These are phyloP conservation scores for Xylaria hypoxylon DNA, from an alignment of 2,329 filamentous ascomycete species.

Conservation along the genomic window DNA sequence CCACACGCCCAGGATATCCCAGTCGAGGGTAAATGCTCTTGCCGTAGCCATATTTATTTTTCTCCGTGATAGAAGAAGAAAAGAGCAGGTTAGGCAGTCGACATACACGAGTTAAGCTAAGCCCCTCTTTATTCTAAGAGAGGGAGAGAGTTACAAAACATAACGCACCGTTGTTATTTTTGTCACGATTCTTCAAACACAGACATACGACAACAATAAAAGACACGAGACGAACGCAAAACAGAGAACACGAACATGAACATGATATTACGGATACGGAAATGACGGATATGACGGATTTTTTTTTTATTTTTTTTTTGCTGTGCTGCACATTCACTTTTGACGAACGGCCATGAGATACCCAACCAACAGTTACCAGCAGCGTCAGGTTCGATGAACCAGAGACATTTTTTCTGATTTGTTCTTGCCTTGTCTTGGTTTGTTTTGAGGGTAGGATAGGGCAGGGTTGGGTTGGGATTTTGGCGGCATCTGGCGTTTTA, in stretches of 20 bases:
- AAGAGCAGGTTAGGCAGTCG: not conserved
- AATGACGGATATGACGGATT: slow-evolving; percentile 2
- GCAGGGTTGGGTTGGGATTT: not conserved
- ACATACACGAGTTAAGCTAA: not conserved
- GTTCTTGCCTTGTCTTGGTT: not conserved
- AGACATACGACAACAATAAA: not conserved
- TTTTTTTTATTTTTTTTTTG: too few species aligned
- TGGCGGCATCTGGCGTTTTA: slow-evolving; percentile 7
- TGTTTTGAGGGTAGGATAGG: not conserved
- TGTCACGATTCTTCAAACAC: not conserved
- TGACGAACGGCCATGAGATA: slow-evolving; percentile 30
- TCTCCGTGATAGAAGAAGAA: slow-evolving; percentile 9
- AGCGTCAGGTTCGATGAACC: slow-evolving; percentile 22
- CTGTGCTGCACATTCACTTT: slow-evolving; percentile 18
- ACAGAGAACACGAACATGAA: not conserved
- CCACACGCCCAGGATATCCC: slow-evolving; percentile 3
- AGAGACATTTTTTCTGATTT: slow-evolving; percentile 15
- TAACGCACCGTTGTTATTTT: not conserved
- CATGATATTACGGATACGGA: slow-evolving; percentile 17
- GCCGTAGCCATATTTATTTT: not conserved
- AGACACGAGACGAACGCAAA: not conserved
- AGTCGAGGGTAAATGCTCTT: not conserved
- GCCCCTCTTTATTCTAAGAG: not conserved
- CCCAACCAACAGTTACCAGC: slow-evolving; percentile 18
- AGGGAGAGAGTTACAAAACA: not conserved